A percentile compares a stretch with the other conserved stretches of the same genome.
Evolutionary conservation across 148 eudicot genomes (phyloP).

Genomic region (Spergularia marina): DNA sequence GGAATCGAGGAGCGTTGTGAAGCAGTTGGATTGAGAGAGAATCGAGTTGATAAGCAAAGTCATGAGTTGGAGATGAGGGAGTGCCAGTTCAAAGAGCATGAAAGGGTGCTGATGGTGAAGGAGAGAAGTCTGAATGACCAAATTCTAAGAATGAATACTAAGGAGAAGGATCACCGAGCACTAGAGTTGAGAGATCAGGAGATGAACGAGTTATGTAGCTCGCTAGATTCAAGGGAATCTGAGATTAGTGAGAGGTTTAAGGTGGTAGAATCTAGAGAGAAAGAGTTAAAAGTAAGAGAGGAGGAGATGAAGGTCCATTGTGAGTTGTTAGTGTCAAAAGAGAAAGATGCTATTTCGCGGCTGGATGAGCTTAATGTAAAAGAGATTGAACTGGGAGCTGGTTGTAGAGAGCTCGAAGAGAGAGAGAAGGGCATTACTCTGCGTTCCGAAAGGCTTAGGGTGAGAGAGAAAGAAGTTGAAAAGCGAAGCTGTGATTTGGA

Average conservation of each 20-base stretch:
- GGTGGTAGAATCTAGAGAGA: neutral
- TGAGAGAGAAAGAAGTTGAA: conserved; percentile 5
- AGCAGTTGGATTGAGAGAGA: neutral
- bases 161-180: conserved; percentile 1
- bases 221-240: neutral
- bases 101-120: neutral
- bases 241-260: neutral
- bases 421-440: conserved; percentile 10
- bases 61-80: conserved; percentile 12
- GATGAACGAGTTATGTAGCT: neutral
- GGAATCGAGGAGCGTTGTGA: neutral
- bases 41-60: neutral
- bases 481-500: conserved; percentile 5
- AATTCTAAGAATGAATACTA: neutral
- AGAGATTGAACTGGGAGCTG: neutral
- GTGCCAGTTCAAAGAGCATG: neutral
- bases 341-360: conserved; percentile 9
- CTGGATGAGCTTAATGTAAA: neutral
- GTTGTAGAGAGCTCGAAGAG: neutral
- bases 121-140: neutral
- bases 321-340: neutral
- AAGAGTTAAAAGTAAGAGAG: conserved; percentile 3
- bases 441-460: neutral
- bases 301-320: neutral
- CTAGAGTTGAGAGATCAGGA: neutral